Evolutionary conservation across 225 moss, liverwort and hornwort genomes (phyloP).

Genomic region (Straminergon stramineum): DNA sequence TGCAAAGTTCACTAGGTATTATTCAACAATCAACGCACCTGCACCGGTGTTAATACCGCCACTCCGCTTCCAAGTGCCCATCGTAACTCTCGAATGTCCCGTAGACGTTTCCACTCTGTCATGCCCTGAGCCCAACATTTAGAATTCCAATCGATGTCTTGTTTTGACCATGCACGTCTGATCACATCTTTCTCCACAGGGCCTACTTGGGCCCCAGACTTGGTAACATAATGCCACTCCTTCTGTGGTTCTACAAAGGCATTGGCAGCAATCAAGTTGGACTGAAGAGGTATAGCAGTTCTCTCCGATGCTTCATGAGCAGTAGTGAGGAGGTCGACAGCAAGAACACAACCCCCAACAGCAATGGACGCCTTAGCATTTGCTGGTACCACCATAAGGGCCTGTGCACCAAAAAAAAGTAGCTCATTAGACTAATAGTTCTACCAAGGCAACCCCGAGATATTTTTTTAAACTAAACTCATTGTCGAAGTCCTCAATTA

Average conservation of each 20-base stretch:
- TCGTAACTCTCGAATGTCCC: constrained; percentile 82
- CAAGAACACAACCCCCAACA: constrained; percentile 85
- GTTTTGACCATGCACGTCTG: constrained; percentile 81
- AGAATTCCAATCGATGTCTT: constrained; percentile 79
- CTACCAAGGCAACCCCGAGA: background rate
- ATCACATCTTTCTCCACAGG: constrained; percentile 87
- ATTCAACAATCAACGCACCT: constrained; percentile 34
- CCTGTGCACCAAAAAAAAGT: constrained; percentile 32
- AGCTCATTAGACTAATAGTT: background rate
- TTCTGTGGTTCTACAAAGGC: constrained; percentile 91
- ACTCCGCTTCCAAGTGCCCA: constrained; percentile 85
- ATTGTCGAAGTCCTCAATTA: background rate
- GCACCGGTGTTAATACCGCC: constrained; percentile 78
- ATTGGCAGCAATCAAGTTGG: constrained; percentile 83
- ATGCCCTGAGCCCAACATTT: constrained; percentile 93
- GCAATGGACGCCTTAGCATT: constrained; percentile 77
- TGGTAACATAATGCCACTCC: constrained; percentile 83
- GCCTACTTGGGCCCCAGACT: constrained; percentile 68
- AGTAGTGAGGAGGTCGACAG: constrained; percentile 87
- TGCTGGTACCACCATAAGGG: constrained; percentile 71
- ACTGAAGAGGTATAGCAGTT: constrained; percentile 85
- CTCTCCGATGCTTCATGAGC: constrained; percentile 95
- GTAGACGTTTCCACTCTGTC: constrained; percentile 88
- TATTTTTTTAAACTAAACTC: background rate
- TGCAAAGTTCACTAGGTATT: background rate